A percentile compares a stretch with the other conserved stretches of the same genome.
phyloP scores from a whole-genome alignment of 2,329 filamentous ascomycete genomes.

The Exophiala xenobiotica region DNA sequence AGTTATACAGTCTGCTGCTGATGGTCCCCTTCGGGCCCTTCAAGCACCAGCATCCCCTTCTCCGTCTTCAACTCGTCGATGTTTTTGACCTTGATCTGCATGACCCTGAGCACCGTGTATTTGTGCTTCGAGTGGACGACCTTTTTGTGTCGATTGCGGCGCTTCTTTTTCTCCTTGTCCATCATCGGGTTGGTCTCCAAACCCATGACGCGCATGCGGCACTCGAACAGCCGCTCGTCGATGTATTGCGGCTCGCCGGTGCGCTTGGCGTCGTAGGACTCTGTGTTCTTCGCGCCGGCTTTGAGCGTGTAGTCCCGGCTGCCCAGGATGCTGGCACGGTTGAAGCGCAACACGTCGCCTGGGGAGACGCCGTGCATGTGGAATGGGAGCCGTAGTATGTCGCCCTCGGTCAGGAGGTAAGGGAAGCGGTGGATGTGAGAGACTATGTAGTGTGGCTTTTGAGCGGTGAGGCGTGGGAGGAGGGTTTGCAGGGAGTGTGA shows the following conservation, averaged over 20 bases:
- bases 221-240: constrained; percentile 80
- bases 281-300: constrained; percentile 55
- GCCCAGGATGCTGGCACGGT: constrained; percentile 78
- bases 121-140: constrained; percentile 84
- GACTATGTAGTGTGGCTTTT: constrained; percentile 49
- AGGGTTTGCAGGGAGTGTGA: constrained; percentile 42
- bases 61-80: constrained; percentile 54
- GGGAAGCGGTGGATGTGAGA: constrained; percentile 50
- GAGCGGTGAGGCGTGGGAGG: constrained; percentile 45
- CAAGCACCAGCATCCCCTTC: constrained; percentile 37
- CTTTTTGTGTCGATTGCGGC: constrained; percentile 65
- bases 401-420: constrained; percentile 60
- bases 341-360: constrained; percentile 83
- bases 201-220: constrained; percentile 79
- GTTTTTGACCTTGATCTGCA: constrained; percentile 70
- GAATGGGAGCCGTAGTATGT: constrained; percentile 75
- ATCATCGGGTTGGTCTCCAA: constrained; percentile 71
- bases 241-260: constrained; percentile 54
- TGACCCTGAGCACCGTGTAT: constrained; percentile 82
- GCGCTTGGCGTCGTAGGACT: constrained; percentile 27
- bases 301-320: constrained; percentile 88
- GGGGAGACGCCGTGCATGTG: constrained; percentile 72
- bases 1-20: too few relatives aligned
- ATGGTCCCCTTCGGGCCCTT: too few relatives aligned
- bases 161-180: constrained; percentile 60